phyloP scores from a whole-genome alignment of 495 filamentous ascomycete species.

The Penicillium arizonense region DNA sequence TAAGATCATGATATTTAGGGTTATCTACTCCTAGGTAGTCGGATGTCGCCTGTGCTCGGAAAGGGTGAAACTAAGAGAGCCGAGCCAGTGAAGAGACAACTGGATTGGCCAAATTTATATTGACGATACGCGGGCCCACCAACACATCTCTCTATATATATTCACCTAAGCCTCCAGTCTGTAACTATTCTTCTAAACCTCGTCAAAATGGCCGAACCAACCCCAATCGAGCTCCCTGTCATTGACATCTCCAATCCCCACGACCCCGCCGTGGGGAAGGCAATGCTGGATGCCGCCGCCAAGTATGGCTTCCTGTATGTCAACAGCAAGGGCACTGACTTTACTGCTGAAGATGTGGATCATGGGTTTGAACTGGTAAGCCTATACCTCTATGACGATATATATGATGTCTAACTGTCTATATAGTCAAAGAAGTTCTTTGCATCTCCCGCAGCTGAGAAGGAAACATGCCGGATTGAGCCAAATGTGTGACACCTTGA shows the following conservation, averaged over 20 bases:
- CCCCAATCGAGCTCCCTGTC: constrained; percentile 65
- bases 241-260: constrained; percentile 68
- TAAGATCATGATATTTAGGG: neutral
- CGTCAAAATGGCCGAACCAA: constrained; percentile 37
- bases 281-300: constrained; percentile 76
- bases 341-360: constrained; percentile 66
- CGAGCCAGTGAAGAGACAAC: neutral
- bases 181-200: neutral
- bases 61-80: neutral
- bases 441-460: constrained; percentile 64
- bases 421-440: constrained; percentile 77
- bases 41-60: constrained; percentile 19
- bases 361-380: constrained; percentile 70
- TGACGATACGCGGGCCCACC: constrained; percentile 16
- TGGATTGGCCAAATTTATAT: constrained; percentile 6
- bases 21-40: constrained; percentile 1
- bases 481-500: constrained; percentile 47
- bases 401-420: constrained; percentile 1
- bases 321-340: constrained; percentile 63
- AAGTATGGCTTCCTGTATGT: constrained; percentile 89
- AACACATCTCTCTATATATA: constrained; percentile 7
- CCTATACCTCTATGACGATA: constrained; percentile 11
- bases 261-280: constrained; percentile 58
- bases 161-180: neutral
- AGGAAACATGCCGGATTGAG: constrained; percentile 69